These are phyloP conservation scores for Monosporascus ibericus DNA, from an alignment of 2,329 filamentous ascomycete genomes.

Conservation along the genomic window DNA sequence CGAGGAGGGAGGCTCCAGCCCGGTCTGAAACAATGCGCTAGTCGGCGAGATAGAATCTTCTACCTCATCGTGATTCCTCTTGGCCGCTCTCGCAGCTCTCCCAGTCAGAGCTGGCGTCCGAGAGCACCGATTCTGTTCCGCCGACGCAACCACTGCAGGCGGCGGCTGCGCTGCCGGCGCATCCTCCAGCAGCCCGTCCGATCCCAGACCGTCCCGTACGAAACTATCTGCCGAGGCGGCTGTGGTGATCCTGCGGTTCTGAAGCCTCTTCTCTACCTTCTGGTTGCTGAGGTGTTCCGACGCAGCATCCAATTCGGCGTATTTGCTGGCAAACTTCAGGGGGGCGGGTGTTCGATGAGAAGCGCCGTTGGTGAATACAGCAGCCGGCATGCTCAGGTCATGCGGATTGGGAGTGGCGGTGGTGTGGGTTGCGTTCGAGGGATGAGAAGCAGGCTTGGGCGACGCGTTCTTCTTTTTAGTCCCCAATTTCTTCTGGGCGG, in stretches of 20 bases:
- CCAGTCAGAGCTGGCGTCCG: conserved; percentile 23
- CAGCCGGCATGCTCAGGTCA: conserved; percentile 26
- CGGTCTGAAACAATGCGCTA: conserved; percentile 41
- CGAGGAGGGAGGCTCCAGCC: conserved; percentile 37
- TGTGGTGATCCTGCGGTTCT: conserved; percentile 19
- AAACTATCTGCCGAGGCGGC: conserved; percentile 18
- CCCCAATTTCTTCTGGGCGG: conserved; percentile 25
- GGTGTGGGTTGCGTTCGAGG: conserved; percentile 16
- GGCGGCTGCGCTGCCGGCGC: conserved; percentile 18
- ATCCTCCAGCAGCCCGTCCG: conserved; percentile 12
- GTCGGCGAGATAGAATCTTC: conserved; percentile 50
- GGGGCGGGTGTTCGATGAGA: conserved; percentile 8
- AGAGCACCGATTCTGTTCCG: conserved; percentile 19
- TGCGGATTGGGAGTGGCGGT: conserved; percentile 12
- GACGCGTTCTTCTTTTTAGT: conserved; percentile 28
- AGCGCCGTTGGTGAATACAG: conserved; percentile 19
- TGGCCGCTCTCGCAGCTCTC: conserved; percentile 30
- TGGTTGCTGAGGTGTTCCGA: conserved; percentile 11
- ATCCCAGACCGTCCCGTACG: conserved; percentile 17
- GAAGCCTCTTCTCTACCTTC: conserved; percentile 19
- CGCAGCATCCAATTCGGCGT: conserved; percentile 14
- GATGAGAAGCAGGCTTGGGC: conserved; percentile 22
- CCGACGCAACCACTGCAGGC: conserved; percentile 10
- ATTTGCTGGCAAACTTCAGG: conserved; percentile 22
- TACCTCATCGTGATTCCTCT: conserved; percentile 49